Conservation (phyloP, 2,329 filamentous ascomycete genomes). For the Aspergillus candidus region DNA sequence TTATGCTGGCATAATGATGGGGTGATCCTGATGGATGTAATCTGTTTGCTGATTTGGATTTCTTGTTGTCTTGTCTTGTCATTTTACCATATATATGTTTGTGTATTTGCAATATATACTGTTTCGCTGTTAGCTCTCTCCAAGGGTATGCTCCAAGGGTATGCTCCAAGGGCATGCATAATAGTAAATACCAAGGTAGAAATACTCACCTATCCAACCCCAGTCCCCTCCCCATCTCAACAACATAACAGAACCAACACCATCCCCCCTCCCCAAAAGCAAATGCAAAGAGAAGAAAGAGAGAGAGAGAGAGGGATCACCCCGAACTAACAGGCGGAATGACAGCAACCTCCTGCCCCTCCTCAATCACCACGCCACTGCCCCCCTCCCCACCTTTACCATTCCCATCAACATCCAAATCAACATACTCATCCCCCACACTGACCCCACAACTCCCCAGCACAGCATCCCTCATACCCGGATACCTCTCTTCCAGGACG, state of each 20-base stretch:
- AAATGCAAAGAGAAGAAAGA: background rate
- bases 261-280: no score
- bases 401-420: constrained; percentile 20
- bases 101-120: no score
- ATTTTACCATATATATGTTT: no score
- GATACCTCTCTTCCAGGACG: constrained; percentile 36
- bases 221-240: background rate
- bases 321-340: constrained; percentile 46
- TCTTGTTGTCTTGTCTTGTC: no score
- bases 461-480: constrained; percentile 36
- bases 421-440: constrained; percentile 41
- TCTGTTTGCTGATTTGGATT: no score
- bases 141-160: no score
- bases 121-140: no score
- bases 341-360: constrained; percentile 41
- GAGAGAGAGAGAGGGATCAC: constrained; percentile 15
- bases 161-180: no score
- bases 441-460: constrained; percentile 38
- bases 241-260: background rate
- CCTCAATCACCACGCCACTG: constrained; percentile 24
- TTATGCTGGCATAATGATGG: no score
- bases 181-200: no score
- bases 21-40: no score
- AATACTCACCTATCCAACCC: no score
- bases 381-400: background rate